Evolutionary conservation across 192 early-diverging fungal genomes (phyloP).

Genomic region (Thamnidium elegans): DNA sequence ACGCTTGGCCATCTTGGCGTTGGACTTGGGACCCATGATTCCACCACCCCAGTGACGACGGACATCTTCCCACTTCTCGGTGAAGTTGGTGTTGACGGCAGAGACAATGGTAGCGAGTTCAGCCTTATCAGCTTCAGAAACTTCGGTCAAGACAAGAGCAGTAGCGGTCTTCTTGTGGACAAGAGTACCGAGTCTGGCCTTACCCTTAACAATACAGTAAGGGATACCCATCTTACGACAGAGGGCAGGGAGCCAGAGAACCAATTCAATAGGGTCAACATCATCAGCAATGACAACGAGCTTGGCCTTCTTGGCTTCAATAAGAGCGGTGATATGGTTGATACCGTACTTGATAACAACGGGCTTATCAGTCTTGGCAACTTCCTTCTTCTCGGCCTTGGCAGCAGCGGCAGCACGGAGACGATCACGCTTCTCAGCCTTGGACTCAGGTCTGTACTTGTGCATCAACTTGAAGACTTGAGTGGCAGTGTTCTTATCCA

Average conservation of each 20-base stretch:
- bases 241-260: constrained; percentile 98
- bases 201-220: constrained; percentile 99
- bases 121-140: constrained; percentile 93
- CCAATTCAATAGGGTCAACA: constrained; percentile 99
- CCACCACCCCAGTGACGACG: constrained; percentile 98
- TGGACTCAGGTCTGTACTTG: constrained; percentile 99
- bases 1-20: constrained; percentile 77
- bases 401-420: constrained; percentile 82
- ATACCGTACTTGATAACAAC: constrained; percentile 98
- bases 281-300: constrained; percentile 99
- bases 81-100: constrained; percentile 93
- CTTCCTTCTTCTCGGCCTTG: constrained; percentile 87
- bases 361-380: constrained; percentile 86
- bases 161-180: constrained; percentile 99
- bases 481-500: constrained; percentile 99
- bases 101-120: constrained; percentile 82
- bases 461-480: constrained; percentile 96
- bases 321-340: constrained; percentile 97
- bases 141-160: constrained; percentile 91
- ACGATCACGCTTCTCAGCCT: constrained; percentile 94
- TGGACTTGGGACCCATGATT: constrained; percentile 93
- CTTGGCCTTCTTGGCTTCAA: constrained; percentile 99
- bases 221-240: constrained; percentile 99
- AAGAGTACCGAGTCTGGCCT: constrained; percentile 96
- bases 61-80: constrained; percentile 90